A percentile compares a stretch with the other conserved stretches of the same genome.
These are phyloP conservation scores for Eucalyptus curtisii DNA, from an alignment of 345 rosid species.

Conservation along the genomic window DNA sequence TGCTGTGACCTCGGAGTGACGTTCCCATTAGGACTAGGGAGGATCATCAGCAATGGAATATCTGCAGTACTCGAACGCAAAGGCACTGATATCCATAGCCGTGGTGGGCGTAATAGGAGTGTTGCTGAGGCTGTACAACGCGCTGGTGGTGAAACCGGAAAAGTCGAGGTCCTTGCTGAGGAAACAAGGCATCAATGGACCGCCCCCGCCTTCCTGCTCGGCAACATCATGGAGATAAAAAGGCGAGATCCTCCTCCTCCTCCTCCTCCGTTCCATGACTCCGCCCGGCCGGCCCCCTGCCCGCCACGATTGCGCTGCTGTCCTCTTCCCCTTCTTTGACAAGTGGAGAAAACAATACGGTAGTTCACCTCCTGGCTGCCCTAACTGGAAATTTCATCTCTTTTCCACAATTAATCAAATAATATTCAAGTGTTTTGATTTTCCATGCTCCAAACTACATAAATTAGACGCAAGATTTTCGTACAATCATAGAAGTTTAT, in stretches of 20 bases:
- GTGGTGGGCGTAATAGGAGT: background rate
- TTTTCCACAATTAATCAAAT: background rate
- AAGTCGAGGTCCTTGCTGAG: conserved; percentile 11
- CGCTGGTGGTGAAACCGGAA: conserved; percentile 15
- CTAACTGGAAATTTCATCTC: background rate
- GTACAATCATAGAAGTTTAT: background rate
- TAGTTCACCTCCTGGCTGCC: background rate
- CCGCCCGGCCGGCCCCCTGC: background rate
- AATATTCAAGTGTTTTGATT: background rate
- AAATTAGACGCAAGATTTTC: background rate
- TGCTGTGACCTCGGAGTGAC: background rate
- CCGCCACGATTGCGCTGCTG: conserved; percentile 13
- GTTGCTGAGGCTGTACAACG: conserved; percentile 1
- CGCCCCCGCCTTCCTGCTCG: conserved; percentile 15
- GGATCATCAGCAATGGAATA: background rate
- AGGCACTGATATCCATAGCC: background rate
- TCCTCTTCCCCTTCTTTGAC: conserved; percentile 16
- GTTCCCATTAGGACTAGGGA: background rate
- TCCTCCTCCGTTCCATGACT: background rate
- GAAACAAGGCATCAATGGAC: conserved; percentile 29
- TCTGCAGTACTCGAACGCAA: background rate
- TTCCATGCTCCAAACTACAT: background rate
- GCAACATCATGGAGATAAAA: conserved; percentile 29
- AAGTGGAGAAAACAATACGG: conserved; percentile 26
- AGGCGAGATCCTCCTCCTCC: background rate